Evolutionary conservation across 1,139 yeast species (phyloP).

Genomic region (Hansenula sp.): DNA sequence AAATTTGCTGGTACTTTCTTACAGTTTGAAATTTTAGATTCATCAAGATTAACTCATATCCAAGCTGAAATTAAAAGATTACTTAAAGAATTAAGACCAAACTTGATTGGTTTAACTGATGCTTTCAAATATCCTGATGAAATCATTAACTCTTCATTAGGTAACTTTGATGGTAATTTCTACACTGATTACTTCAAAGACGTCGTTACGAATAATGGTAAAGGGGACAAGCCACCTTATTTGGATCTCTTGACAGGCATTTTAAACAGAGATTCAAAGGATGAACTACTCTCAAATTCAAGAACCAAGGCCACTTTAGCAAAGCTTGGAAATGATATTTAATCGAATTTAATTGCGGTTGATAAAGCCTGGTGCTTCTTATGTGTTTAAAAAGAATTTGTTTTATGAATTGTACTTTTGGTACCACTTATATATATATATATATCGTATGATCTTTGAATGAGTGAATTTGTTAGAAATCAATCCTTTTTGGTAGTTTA

Average conservation of each 20-base stretch:
- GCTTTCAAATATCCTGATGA: constrained; percentile 83
- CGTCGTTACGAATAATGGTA: constrained; percentile 44
- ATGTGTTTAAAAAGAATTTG: too few species aligned
- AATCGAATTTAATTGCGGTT: too few species aligned
- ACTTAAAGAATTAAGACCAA: constrained; percentile 53
- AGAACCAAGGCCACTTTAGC: constrained; percentile 18
- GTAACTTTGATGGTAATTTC: constrained; percentile 80
- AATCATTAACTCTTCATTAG: constrained; percentile 82
- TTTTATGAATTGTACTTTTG: too few species aligned
- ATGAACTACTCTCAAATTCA: constrained; percentile 18
- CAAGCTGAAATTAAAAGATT: constrained; percentile 44
- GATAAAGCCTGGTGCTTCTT: too few species aligned
- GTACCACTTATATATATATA: background rate
- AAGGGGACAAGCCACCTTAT: constrained; percentile 59
- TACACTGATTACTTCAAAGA: constrained; percentile 72
- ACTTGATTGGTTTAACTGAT: constrained; percentile 79
- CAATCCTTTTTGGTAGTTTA: too few species aligned
- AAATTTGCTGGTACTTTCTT: constrained; percentile 70
- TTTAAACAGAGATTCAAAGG: constrained; percentile 42
- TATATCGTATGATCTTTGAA: too few species aligned
- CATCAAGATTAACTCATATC: constrained; percentile 37
- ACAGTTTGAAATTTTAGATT: constrained; percentile 16
- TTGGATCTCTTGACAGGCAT: constrained; percentile 44
- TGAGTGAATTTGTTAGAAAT: too few species aligned
- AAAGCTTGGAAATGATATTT: too few species aligned